Conservation (phyloP, 495 filamentous ascomycete species). For the Lasiosphaeriaceae sp. region DNA sequence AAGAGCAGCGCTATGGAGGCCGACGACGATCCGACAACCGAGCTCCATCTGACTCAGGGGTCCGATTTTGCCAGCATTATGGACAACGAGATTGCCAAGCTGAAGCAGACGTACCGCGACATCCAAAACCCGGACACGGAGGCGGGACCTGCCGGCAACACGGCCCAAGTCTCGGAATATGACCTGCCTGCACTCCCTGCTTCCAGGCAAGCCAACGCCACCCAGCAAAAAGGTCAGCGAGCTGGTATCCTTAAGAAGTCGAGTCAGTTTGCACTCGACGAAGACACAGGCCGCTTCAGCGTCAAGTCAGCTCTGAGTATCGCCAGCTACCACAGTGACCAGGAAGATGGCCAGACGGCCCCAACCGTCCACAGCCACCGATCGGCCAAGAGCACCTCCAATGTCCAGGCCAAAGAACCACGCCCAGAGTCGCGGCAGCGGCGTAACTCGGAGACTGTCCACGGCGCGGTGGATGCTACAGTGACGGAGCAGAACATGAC, state of each 20-base stretch:
- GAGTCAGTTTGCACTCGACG: conserved; percentile 34
- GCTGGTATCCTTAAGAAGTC: conserved; percentile 42
- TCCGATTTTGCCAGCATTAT: conserved; percentile 40
- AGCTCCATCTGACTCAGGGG: conserved; percentile 39
- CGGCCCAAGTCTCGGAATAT: conserved; percentile 21
- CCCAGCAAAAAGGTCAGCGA: conserved; percentile 27
- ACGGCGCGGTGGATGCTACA: conserved; percentile 16
- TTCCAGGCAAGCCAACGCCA: conserved; percentile 4
- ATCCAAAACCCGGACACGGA: conserved; percentile 19
- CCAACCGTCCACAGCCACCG: conserved; percentile 14
- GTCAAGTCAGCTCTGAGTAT: conserved; percentile 37
- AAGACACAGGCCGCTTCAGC: conserved; percentile 40
- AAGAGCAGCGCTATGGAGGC: conserved; percentile 23
- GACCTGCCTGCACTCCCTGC: conserved; percentile 19
- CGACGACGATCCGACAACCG: conserved; percentile 40
- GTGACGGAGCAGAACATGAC: conserved; percentile 61
- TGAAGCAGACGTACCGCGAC: conserved; percentile 34
- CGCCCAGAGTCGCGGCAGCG: conserved; percentile 25
- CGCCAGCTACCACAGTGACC: conserved; percentile 28
- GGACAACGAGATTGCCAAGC: conserved; percentile 34
- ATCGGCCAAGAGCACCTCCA: conserved; percentile 12
- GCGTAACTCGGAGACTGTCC: conserved; percentile 31
- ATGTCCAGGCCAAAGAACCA: conserved; percentile 11
- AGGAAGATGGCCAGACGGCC: conserved; percentile 12
- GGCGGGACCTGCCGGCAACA: conserved; percentile 16